These are phyloP conservation scores for Bryoglossum gracile DNA, from an alignment of 495 filamentous ascomycete genomes.

Conservation along the genomic window DNA sequence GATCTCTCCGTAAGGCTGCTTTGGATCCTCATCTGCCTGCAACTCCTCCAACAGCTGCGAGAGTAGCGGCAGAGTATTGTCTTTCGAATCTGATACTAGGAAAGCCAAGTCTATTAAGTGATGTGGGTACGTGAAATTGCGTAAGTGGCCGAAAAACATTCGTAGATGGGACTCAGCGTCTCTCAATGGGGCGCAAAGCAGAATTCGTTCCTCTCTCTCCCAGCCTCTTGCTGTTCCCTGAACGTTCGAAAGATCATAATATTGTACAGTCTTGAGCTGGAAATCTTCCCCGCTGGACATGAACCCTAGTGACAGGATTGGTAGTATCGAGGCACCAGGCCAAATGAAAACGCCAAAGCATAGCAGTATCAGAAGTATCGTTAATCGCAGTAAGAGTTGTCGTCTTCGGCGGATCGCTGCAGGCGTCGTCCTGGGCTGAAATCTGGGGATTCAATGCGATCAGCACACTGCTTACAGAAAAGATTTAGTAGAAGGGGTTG, in stretches of 20 bases:
- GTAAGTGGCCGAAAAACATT: constrained; percentile 97
- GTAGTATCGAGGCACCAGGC: constrained; percentile 60
- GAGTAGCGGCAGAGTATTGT: constrained; percentile 74
- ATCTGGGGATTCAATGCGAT: constrained; percentile 44
- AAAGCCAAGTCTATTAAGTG: constrained; percentile 95
- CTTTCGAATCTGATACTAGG: constrained; percentile 94
- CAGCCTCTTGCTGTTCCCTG: constrained; percentile 86
- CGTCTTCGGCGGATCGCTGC: constrained; percentile 65
- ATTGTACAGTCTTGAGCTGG: constrained; percentile 85
- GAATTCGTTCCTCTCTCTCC: constrained; percentile 90
- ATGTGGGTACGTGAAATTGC: constrained; percentile 96
- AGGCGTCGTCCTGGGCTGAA: constrained; percentile 72
- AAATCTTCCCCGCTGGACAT: constrained; percentile 61
- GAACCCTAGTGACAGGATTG: constrained; percentile 66
- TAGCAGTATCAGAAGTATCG: constrained; percentile 38
- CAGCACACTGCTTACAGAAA: constrained; percentile 5
- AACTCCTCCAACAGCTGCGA: constrained; percentile 65
- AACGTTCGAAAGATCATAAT: constrained; percentile 89
- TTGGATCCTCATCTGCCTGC: constrained; percentile 71
- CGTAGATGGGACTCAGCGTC: constrained; percentile 89
- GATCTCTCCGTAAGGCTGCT: constrained; percentile 87
- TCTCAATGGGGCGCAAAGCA: constrained; percentile 90
- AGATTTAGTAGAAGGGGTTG: constrained; percentile 11
- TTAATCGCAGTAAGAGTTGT: constrained; percentile 65
- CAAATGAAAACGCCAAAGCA: constrained; percentile 58